phyloP scores from a whole-genome alignment of 1,139 yeast species.

The Blastobotrys proliferans region DNA sequence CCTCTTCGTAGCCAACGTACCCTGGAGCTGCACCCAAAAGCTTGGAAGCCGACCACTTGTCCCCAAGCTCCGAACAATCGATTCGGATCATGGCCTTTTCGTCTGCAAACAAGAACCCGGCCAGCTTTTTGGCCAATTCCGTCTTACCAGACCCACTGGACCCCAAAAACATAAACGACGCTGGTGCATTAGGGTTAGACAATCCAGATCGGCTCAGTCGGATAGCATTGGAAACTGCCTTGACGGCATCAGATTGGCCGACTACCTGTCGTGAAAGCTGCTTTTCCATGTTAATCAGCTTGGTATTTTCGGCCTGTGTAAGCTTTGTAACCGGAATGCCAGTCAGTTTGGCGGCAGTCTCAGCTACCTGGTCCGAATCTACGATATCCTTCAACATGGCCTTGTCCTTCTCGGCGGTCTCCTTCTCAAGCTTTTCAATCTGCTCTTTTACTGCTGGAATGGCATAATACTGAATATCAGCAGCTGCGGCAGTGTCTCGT shows the following conservation, averaged over 20 bases:
- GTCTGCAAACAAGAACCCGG: constrained; percentile 92
- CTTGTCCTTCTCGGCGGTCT: constrained; percentile 64
- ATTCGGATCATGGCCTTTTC: constrained; percentile 95
- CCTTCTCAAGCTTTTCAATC: constrained; percentile 71
- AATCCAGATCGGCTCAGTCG: constrained; percentile 93
- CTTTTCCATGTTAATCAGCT: constrained; percentile 90
- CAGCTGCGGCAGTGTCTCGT: constrained; percentile 89
- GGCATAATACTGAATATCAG: constrained; percentile 92
- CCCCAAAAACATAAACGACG: constrained; percentile 92
- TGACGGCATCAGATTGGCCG: constrained; percentile 95
- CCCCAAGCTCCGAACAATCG: constrained; percentile 94
- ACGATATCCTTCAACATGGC: constrained; percentile 82
- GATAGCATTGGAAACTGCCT: constrained; percentile 92
- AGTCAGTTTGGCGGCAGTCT: constrained; percentile 94
- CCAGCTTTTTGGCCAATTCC: constrained; percentile 91
- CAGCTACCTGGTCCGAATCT: constrained; percentile 89
- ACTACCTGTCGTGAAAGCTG: constrained; percentile 80
- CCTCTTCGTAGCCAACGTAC: constrained; percentile 96
- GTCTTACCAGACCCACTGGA: constrained; percentile 98
- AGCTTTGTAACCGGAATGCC: constrained; percentile 98
- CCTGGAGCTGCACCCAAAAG: constrained; percentile 98
- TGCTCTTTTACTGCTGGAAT: constrained; percentile 84
- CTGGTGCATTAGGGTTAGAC: constrained; percentile 93
- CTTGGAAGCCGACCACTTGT: constrained; percentile 93
- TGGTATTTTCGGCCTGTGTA: constrained; percentile 91